These are phyloP conservation scores for Hanseniaspora nectarophila DNA, from an alignment of 805 yeast species.

Conservation along the genomic window DNA sequence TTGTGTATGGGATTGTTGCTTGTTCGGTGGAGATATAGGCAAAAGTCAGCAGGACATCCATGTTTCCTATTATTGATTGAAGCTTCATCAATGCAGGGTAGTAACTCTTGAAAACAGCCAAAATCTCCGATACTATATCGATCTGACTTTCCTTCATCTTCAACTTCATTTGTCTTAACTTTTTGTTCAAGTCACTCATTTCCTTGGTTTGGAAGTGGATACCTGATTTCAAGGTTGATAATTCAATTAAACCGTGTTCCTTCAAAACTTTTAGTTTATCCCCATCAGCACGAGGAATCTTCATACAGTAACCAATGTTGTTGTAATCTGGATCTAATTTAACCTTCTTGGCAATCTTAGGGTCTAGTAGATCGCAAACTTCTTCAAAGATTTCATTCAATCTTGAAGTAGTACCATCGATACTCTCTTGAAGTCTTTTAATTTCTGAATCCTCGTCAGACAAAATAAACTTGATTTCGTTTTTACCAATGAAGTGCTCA, in stretches of 20 bases:
- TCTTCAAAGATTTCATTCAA: slow-evolving; percentile 51
- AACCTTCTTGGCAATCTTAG: slow-evolving; percentile 78
- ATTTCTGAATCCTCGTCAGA: slow-evolving; percentile 71
- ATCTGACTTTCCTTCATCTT: slow-evolving; percentile 68
- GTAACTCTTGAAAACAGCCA: slow-evolving; percentile 69
- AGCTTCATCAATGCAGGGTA: slow-evolving; percentile 63
- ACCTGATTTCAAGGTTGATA: slow-evolving; percentile 91
- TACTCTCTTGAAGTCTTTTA: slow-evolving; percentile 43
- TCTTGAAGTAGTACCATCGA: slow-evolving; percentile 42
- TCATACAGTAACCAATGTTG: slow-evolving; percentile 86
- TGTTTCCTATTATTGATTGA: slow-evolving; percentile 49
- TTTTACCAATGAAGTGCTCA: slow-evolving; percentile 62
- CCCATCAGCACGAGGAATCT: slow-evolving; percentile 85
- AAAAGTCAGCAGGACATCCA: slow-evolving; percentile 77
- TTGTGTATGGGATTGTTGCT: slow-evolving; percentile 71
- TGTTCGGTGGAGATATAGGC: slow-evolving; percentile 63
- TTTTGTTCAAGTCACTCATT: slow-evolving; percentile 47
- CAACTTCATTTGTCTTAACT: slow-evolving; percentile 45
- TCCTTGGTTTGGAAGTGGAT: slow-evolving; percentile 72
- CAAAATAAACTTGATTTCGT: slow-evolving; percentile 72
- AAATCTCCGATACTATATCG: slow-evolving; percentile 69
- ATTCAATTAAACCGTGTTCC: slow-evolving; percentile 47
- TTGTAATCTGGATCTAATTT: slow-evolving; percentile 72
- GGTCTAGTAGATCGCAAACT: slow-evolving; percentile 60
- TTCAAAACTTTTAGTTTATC: slow-evolving; percentile 53